These are phyloP conservation scores for Colletotrichum theobromicola DNA, from an alignment of 2,329 filamentous ascomycete species.

Conservation along the genomic window DNA sequence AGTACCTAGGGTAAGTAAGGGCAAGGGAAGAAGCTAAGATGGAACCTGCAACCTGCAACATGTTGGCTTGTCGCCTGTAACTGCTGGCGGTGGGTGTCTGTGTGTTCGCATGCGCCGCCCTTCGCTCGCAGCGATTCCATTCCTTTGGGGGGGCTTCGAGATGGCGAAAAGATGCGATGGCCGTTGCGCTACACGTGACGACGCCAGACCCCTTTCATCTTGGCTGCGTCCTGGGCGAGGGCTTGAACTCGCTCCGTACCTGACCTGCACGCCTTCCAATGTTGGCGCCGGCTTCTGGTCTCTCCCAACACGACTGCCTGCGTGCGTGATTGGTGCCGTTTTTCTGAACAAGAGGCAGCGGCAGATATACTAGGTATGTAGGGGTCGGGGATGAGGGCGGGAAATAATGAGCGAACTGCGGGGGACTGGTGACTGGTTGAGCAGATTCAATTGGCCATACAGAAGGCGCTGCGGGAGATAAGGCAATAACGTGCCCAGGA, in stretches of 20 bases:
- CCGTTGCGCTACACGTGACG: neutral
- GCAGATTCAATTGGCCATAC: neutral
- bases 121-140: neutral
- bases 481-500: neutral
- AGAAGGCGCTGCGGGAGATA: neutral
- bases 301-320: neutral
- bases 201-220: neutral
- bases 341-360: neutral
- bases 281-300: neutral
- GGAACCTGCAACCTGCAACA: neutral
- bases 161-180: neutral
- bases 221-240: constrained; percentile 3
- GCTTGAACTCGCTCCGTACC: neutral
- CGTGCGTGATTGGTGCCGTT: constrained; percentile 5
- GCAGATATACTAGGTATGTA: no score
- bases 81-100: neutral
- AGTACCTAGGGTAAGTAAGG: neutral
- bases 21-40: neutral
- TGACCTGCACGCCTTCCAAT: neutral
- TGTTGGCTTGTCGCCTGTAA: neutral
- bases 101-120: neutral
- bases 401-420: neutral
- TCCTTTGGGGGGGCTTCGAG: neutral
- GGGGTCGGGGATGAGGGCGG: neutral
- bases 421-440: neutral